Conservation (phyloP, 2,329 filamentous ascomycete genomes). For the Paecilomyces variotii region DNA sequence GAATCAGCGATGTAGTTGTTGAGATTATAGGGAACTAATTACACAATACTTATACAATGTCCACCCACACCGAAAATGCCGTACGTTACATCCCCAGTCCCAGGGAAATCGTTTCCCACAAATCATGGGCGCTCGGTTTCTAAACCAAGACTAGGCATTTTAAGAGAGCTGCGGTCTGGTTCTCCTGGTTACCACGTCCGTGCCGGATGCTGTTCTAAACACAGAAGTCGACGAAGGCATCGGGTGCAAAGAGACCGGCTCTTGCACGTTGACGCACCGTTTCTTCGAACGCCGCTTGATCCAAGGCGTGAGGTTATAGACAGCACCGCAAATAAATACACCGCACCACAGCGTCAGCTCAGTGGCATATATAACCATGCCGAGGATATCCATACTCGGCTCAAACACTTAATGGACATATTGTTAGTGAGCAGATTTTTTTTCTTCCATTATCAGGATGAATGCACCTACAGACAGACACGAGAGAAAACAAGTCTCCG, state of each 20-base stretch:
- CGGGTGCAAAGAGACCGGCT: conserved; percentile 28
- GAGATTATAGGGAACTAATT: background rate
- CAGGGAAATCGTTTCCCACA: background rate
- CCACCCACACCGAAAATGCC: background rate
- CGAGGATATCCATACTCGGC: conserved; percentile 46
- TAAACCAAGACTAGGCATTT: background rate
- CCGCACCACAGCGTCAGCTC: conserved; percentile 61
- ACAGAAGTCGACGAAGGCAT: conserved; percentile 53
- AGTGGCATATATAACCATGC: conserved; percentile 58
- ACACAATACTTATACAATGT: background rate
- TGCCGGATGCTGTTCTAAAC: conserved; percentile 46
- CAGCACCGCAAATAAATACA: conserved; percentile 56
- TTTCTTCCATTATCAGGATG: background rate
- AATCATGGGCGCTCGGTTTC: background rate
- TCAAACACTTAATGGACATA: background rate
- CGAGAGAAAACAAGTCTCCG: conserved; percentile 59
- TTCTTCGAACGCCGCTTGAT: conserved; percentile 22
- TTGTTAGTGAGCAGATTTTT: background rate
- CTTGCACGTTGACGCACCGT: conserved; percentile 1
- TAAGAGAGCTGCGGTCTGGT: background rate
- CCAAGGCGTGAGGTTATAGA: conserved; percentile 58
- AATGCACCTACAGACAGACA: conserved; percentile 45
- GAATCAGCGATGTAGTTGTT: background rate
- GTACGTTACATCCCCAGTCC: background rate
- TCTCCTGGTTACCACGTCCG: background rate